Evolutionary conservation across 2,329 filamentous ascomycete species (phyloP), one percentile per base, ranked within the genome.

Genomic region (Neonectria coccinea): DNA sequence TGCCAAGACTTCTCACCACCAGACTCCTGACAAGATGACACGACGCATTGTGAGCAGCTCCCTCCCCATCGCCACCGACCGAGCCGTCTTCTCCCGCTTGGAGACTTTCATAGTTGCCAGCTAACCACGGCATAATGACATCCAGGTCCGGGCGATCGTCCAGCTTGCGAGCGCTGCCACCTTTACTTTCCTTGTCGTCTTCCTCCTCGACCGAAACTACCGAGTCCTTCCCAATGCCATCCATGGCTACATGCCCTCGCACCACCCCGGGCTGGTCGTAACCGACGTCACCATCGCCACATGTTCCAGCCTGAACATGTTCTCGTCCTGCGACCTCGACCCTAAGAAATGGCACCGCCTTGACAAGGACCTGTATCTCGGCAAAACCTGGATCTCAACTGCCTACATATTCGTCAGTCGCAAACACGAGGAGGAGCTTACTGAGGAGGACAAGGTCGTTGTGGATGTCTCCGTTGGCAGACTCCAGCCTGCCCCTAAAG

Each of bases 181-280:
- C 70, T 82, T 93, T 74, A 87, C 91, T 70, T 83, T 95, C 70
- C 76, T 94, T 73, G 80, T 95, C 73, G 80, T 94, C 70, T 89
- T 95, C 79, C 86, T 97, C 78, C 89, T 97, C 82, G 94, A 97
- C 81, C 92, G 90, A 75, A 92, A 91, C 77, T 97, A 96, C 82
- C 88, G 92, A 71, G 91, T 97, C 64, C 88, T 97, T 39, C 94
- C 94, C 45, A 89, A 90, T 74, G 88, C 91, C 65, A 91, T 97
- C 71, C 94, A 97, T 83, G 91, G 89, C 77, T 92, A 95, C 79
- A 89, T 97, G 74, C 94, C 94, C 27, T 88, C 89, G 66, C 94
- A 97, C 79, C 92, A 97, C 75, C 88, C 92, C 47, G 94, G 94
- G 68, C 86, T 91, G 64, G 89, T 97, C 74, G 88, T 97, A 73